Conservation (phyloP, 352 stramenopile species). For the Phytopythium chamaehyphon region DNA sequence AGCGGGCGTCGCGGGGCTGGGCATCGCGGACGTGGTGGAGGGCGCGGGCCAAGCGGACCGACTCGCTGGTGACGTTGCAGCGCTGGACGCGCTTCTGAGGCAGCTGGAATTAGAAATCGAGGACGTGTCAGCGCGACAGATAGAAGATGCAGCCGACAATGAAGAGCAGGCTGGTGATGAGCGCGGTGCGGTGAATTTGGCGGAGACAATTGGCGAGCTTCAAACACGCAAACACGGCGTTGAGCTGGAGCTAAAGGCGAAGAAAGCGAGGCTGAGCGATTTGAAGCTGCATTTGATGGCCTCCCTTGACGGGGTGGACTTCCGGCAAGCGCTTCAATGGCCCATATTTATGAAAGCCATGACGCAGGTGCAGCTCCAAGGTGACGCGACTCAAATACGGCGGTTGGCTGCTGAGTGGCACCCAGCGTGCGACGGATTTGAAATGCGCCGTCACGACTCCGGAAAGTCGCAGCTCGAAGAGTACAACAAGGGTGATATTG, state of each 20-base stretch:
- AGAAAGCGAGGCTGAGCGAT: conserved; percentile 25
- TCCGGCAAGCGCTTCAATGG: conserved; percentile 44
- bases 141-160: neutral
- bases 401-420: conserved; percentile 32
- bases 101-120: conserved; percentile 43
- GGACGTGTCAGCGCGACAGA: conserved; percentile 5
- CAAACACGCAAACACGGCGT: conserved; percentile 16
- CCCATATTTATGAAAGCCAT: conserved; percentile 52
- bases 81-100: conserved; percentile 28
- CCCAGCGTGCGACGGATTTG: conserved; percentile 39
- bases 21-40: neutral
- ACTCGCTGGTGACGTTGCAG: conserved; percentile 23
- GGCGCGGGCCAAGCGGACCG: conserved; percentile 22
- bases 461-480: conserved; percentile 27
- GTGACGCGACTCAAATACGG: conserved; percentile 13
- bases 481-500: conserved; percentile 41
- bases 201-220: conserved; percentile 13
- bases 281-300: conserved; percentile 50
- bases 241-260: conserved; percentile 23
- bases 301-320: conserved; percentile 52
- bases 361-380: conserved; percentile 42
- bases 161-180: too few relatives aligned
- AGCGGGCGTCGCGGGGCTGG: neutral
- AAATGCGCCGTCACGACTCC: conserved; percentile 35
- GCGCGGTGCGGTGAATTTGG: too few relatives aligned